Conservation (phyloP, 2,329 filamentous ascomycete genomes). For the Colletotrichum lentis region DNA sequence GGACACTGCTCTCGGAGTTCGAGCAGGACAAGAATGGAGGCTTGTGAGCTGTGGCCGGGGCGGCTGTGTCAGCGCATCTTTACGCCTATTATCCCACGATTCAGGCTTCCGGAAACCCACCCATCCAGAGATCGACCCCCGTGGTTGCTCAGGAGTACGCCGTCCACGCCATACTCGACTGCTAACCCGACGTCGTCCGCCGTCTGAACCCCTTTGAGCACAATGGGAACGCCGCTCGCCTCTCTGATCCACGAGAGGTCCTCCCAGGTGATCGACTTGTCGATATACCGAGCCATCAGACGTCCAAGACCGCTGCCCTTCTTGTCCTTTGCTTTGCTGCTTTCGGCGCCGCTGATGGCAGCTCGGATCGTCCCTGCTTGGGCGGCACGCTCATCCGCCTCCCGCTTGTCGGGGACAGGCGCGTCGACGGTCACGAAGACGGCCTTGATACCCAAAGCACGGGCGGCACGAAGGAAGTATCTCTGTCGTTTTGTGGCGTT, state of each 20-base stretch:
- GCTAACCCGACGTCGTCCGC: slow-evolving; percentile 68
- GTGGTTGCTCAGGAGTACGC: slow-evolving; percentile 75
- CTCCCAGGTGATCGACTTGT: slow-evolving; percentile 66
- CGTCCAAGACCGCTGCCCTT: slow-evolving; percentile 58
- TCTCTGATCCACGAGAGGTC: slow-evolving; percentile 68
- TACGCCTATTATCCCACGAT: slow-evolving; percentile 54
- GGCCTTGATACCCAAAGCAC: slow-evolving; percentile 56
- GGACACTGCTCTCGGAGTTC: slow-evolving; percentile 60
- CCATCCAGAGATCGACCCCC: slow-evolving; percentile 66
- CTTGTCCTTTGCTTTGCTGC: slow-evolving; percentile 58
- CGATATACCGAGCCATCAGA: slow-evolving; percentile 62
- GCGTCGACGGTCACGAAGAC: slow-evolving; percentile 68
- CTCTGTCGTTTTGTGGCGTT: slow-evolving; percentile 58
- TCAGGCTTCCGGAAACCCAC: slow-evolving; percentile 44
- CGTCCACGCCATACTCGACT: slow-evolving; percentile 68
- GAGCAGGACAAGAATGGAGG: slow-evolving; percentile 36
- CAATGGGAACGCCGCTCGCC: slow-evolving; percentile 63
- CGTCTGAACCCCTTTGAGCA: slow-evolving; percentile 75
- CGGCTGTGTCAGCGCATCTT: slow-evolving; percentile 61
- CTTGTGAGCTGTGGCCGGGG: slow-evolving; percentile 45
- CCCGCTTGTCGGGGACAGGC: slow-evolving; percentile 64
- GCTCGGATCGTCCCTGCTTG: slow-evolving; percentile 53
- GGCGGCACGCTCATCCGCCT: slow-evolving; percentile 55
- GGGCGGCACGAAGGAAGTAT: slow-evolving; percentile 58
- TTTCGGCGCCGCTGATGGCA: slow-evolving; percentile 55